Evolutionary conservation across 1,284 basidiomycete genomes (phyloP), one percentile per base, ranked within the genome.

Genomic region (Ceratobasidium sp.): DNA sequence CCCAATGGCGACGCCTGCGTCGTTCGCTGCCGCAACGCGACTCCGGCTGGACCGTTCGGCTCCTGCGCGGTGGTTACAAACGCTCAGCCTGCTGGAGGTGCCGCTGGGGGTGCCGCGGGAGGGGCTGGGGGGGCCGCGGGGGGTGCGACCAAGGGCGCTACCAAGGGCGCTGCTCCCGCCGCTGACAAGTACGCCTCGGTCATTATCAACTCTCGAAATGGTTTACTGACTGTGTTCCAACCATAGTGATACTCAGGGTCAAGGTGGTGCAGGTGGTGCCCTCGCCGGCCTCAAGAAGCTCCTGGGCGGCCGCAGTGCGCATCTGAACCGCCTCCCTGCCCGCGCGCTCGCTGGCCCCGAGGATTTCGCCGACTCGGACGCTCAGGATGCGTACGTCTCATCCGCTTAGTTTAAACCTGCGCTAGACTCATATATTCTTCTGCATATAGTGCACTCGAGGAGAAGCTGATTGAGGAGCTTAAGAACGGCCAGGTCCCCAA

Each of bases 31-130:
- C 74, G 74, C 54, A 76, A 76, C 51, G 52, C 74, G 2, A 76
- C 74, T 22, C 74, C 74, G 17, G 74, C 74, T 51, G 74, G 74
- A 44, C 74, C 74, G 17, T 76, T 76, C 32, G 74, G 74, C 19
- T 76, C 74, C 9, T 76, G 74, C 52, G 74, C 52, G 2, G 64
- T 43, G 8, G 34, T 76, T 40, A 76, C 74, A 6, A 54, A 73
- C 25, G 32, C 15, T 15, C 43, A 71, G 56, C 2, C 40, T 46
- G 62, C 40, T 1, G 57, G 57, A 6, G 22, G 44, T 13, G 52
- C 44, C 4, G 1, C 22, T 17, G 43, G 7, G 44, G 64, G 64
- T 46, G 46, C 43, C 25, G 25, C 25, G 0, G 25, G 25, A 4
- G 44, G 34, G 1, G 43, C 68, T 46, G 54, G 25, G 25, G 25